Conservation (phyloP, 176 grass and related monocot genomes). For the Poa annua region DNA sequence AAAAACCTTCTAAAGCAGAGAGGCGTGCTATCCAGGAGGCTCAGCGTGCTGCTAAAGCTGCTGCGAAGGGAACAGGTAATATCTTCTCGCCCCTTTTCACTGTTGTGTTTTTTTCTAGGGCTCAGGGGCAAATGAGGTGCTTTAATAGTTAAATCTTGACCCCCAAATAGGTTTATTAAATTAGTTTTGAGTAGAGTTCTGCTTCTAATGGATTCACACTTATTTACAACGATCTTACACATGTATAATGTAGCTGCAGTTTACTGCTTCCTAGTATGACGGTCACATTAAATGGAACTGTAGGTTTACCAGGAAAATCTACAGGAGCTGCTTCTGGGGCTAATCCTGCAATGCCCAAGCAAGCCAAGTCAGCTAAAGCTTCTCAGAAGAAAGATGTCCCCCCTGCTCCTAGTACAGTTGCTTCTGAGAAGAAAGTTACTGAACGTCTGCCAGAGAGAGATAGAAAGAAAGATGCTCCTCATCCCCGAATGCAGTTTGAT, state of each 20-base stretch:
- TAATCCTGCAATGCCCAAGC: constrained; percentile 54
- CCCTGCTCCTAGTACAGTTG: constrained; percentile 50
- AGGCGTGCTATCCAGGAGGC: constrained; percentile 60
- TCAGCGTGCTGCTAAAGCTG: constrained; percentile 64
- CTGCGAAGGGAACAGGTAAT: constrained; percentile 61
- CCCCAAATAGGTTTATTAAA: not conserved
- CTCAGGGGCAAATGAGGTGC: not conserved
- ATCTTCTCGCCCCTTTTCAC: not conserved
- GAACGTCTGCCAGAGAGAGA: constrained; percentile 71
- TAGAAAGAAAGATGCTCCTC: constrained; percentile 87
- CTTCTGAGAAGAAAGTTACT: constrained; percentile 73
- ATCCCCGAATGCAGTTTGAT: constrained; percentile 98
- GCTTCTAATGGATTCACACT: not conserved
- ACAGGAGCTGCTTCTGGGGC: constrained; percentile 41
- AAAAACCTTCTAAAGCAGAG: constrained; percentile 69
- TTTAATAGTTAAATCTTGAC: not conserved
- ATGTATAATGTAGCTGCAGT: not conserved
- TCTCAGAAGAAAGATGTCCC: constrained; percentile 75
- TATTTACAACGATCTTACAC: not conserved
- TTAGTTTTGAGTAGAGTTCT: not conserved
- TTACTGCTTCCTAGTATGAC: not conserved
- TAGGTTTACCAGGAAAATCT: constrained; percentile 47
- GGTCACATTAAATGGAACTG: constrained; percentile 12
- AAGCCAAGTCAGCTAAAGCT: constrained; percentile 61
- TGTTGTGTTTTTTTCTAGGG: not conserved